Evolutionary conservation across 305 asterid genomes (phyloP), one percentile per base, ranked within the genome.

Genomic region (Vinca major): DNA sequence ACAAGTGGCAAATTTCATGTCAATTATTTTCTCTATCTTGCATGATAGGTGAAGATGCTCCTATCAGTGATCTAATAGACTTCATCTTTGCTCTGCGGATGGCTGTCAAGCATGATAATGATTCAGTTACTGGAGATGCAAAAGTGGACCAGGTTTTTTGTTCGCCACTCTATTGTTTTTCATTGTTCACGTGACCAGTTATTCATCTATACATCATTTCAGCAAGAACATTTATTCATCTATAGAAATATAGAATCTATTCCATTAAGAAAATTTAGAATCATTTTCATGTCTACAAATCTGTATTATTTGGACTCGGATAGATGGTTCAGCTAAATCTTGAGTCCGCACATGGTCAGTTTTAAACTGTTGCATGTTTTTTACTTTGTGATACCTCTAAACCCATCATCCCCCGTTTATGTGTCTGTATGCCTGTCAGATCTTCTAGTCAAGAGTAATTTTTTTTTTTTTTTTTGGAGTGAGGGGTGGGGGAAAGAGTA

Each of bases 21-120:
- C 56, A 63, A 48, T 50, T 37, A 68, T 77, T 62, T 73, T 69
- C 62, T 64, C 66, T 71, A 47, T 79, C 52, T 60, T 81, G 74
- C 73, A 44, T 74, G 41, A 57, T 85, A 92, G 98, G 98, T 72
- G 77, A 70, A 74, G 75, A 80, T 74, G 91, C 97, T 71, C 73
- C 86, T 64, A 70, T 92, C 52, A 78, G 79, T 81, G 86, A 82
- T 76, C 60, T 92, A 54, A 84, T 88, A 75, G 92, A 92, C 79
- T 81, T 81, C 82, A 90, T 92, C 55, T 81, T 92, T 80, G 97
- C 98, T 74, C 85, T 88, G 67, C 81, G 88, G 79, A 87, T 90
- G 81, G 86, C 92, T 72, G 86, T 67, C 66, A 86, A 86, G 77
- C 80, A 73, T 53, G 89, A 88, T 66, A 88, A 82, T 71, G 79